Conservation (phyloP, 805 yeast genomes). For the Ogataea glucozyma region DNA sequence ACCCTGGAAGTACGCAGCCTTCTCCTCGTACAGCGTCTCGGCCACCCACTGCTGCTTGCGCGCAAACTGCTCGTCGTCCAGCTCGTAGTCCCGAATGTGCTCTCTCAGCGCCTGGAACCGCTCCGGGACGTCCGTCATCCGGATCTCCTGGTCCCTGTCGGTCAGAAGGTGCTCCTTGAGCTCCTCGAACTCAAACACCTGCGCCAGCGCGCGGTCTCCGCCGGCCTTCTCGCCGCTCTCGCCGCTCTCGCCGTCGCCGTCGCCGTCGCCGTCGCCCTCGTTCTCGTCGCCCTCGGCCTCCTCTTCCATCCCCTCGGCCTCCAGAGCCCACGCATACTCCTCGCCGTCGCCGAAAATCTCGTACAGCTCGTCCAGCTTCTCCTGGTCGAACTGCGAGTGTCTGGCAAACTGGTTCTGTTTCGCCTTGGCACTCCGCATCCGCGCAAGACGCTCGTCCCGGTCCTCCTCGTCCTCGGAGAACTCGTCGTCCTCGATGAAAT, state of each 20-base stretch:
- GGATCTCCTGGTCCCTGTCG: constrained; percentile 84
- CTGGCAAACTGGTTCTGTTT: constrained; percentile 33
- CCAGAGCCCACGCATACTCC: constrained; percentile 97
- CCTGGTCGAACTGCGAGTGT: constrained; percentile 69
- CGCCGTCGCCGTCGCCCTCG: constrained; percentile 41
- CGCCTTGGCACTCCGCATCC: constrained; percentile 37
- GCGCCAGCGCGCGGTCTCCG: constrained; percentile 59
- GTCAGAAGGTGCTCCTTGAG: constrained; percentile 88
- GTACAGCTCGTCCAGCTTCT: constrained; percentile 86
- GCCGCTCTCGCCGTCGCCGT: constrained; percentile 40
- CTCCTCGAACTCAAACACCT: constrained; percentile 94
- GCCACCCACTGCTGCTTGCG: constrained; percentile 81
- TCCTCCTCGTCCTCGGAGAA: constrained; percentile 86
- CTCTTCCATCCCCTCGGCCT: constrained; percentile 73
- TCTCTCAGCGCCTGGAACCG: constrained; percentile 79
- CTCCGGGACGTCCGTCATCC: constrained; percentile 89
- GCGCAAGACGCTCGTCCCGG: constrained; percentile 43
- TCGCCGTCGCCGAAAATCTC: constrained; percentile 97
- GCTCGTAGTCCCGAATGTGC: constrained; percentile 64
- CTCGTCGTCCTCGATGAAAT: constrained; percentile 96
- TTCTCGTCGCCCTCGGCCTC: constrained; percentile 34
- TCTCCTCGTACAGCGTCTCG: constrained; percentile 60
- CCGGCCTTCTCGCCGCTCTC: constrained; percentile 34
- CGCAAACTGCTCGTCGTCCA: constrained; percentile 66
- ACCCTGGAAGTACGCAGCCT: constrained; percentile 45